Percentiles rank a stretch among this genome's conserved stretches.
phyloP scores from a whole-genome alignment of 805 yeast genomes.

The Yarrowia osloensis region DNA sequence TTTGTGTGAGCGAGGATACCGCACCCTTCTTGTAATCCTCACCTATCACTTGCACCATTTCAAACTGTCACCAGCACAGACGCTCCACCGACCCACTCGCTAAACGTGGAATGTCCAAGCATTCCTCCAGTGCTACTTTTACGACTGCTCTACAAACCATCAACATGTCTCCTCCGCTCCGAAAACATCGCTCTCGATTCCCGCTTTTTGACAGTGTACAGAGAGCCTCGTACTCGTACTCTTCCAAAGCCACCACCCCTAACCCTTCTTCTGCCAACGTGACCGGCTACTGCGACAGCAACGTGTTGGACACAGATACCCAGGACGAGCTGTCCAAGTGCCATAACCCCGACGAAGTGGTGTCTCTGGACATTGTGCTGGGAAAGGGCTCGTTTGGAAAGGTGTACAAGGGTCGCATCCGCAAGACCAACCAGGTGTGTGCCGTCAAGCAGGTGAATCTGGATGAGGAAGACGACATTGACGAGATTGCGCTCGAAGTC shows the following conservation, averaged over 20 bases:
- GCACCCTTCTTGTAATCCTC: too few species aligned
- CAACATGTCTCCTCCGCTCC: conserved; percentile 10
- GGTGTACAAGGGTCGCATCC: conserved; percentile 40
- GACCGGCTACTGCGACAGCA: neutral
- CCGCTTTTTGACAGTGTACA: conserved; percentile 22
- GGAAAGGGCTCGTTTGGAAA: conserved; percentile 38
- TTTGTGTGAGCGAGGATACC: too few species aligned
- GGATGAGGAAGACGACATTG: conserved; percentile 73
- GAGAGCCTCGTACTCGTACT: neutral
- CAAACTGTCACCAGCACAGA: too few species aligned
- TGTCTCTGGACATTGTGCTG: conserved; percentile 24
- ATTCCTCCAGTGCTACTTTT: conserved; percentile 1
- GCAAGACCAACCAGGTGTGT: conserved; percentile 49
- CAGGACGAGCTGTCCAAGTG: conserved; percentile 10
- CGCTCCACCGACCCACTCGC: neutral
- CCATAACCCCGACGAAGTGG: conserved; percentile 6
- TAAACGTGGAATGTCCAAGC: conserved; percentile 17
- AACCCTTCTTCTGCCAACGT: neutral
- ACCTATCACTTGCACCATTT: too few species aligned
- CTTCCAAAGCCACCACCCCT: neutral
- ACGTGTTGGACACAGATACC: neutral
- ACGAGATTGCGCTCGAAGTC: conserved; percentile 72
- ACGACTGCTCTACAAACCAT: conserved; percentile 9
- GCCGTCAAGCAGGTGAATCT: conserved; percentile 85
- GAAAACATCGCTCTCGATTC: conserved; percentile 7